Evolutionary conservation across 164 flowering plant genomes (phyloP).

Genomic region (Chloranthus sessilifolius): DNA sequence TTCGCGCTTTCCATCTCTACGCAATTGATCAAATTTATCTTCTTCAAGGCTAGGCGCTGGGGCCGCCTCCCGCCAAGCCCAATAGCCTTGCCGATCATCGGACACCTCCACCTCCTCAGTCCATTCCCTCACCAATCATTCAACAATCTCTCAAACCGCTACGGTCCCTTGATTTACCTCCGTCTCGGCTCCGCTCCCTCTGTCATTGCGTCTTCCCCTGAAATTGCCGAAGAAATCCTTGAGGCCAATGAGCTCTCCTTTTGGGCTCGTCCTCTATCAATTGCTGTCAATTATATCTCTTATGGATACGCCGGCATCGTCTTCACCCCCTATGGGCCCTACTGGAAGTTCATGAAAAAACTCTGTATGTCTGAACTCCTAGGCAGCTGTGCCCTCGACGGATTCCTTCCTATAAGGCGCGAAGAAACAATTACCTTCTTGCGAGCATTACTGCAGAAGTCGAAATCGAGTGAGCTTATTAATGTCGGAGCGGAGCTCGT

Average conservation of each 20-base stretch:
- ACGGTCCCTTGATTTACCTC: constrained; percentile 44
- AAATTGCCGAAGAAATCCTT: constrained; percentile 30
- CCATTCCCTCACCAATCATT: constrained; percentile 45
- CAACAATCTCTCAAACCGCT: constrained; percentile 22
- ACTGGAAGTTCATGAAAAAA: constrained; percentile 57
- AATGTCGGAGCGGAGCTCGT: constrained; percentile 30
- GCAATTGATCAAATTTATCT: neutral
- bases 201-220: constrained; percentile 36
- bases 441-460: constrained; percentile 10
- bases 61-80: constrained; percentile 33
- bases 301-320: constrained; percentile 46
- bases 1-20: too few species aligned
- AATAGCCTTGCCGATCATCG: constrained; percentile 29
- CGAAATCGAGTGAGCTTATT: constrained; percentile 21
- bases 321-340: constrained; percentile 41
- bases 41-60: neutral
- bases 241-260: constrained; percentile 41
- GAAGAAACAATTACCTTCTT: constrained; percentile 28
- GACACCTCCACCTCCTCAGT: constrained; percentile 47
- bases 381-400: constrained; percentile 24
- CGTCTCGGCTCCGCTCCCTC: constrained; percentile 40
- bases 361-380: constrained; percentile 39
- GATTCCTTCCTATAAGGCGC: constrained; percentile 18
- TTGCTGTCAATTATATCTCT: constrained; percentile 36
- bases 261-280: constrained; percentile 32